Conservation (phyloP, 1,284 basidiomycete species). For the Anthracocystis walkeri region DNA sequence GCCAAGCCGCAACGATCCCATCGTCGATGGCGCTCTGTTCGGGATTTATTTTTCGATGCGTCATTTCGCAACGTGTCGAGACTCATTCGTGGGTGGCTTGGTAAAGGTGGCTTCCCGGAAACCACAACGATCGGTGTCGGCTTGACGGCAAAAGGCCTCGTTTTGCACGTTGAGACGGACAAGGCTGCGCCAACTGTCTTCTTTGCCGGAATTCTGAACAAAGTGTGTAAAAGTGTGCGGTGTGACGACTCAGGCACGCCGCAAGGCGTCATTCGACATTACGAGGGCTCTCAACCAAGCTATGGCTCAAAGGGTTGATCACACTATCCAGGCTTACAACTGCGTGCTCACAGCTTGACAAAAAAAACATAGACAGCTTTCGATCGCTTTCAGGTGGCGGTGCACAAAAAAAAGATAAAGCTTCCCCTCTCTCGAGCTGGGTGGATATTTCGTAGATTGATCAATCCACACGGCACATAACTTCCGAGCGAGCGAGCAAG, state of each 20-base stretch:
- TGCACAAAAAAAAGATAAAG: slow-evolving; percentile 8
- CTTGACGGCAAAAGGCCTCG: background rate
- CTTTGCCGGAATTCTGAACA: no score
- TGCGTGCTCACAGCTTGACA: background rate
- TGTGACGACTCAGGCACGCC: slow-evolving; percentile 3
- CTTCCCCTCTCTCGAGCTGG: background rate
- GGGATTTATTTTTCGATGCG: background rate
- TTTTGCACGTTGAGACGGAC: no score
- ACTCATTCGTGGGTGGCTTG: background rate
- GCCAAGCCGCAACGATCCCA: slow-evolving; percentile 4
- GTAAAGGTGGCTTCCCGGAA: background rate
- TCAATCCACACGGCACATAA: background rate
- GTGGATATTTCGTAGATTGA: background rate
- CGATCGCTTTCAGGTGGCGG: background rate
- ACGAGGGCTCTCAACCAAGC: background rate
- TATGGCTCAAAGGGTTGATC: background rate
- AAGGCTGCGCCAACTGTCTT: background rate
- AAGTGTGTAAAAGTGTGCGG: no score
- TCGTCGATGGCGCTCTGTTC: background rate
- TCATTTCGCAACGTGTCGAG: background rate
- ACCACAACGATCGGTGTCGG: slow-evolving; percentile 3
- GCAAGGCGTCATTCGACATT: slow-evolving; percentile 5
- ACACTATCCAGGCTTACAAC: background rate
- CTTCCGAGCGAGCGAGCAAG: background rate
- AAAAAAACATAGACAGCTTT: no score